phyloP scores from a whole-genome alignment of 352 stramenopile genomes.

The Phytophthora litchii region DNA sequence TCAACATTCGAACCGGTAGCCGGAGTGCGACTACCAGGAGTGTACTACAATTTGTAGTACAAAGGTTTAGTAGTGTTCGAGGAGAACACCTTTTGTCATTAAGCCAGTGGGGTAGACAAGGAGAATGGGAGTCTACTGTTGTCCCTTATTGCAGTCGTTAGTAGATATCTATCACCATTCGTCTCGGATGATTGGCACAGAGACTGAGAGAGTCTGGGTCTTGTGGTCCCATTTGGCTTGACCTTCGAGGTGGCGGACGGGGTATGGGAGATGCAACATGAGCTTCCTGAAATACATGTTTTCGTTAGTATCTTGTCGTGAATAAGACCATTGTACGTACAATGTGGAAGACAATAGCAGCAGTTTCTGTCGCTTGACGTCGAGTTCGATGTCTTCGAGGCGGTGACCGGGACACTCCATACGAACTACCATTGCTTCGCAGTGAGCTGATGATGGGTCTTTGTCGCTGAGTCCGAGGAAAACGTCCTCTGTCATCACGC shows the following conservation, averaged over 20 bases:
- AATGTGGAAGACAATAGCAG: constrained; percentile 65
- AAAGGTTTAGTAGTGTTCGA: no score
- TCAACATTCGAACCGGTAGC: no score
- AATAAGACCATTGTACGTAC: constrained; percentile 37
- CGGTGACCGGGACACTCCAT: constrained; percentile 68
- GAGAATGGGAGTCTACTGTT: no score
- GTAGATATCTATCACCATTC: no score
- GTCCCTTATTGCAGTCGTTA: no score
- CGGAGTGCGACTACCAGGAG: no score
- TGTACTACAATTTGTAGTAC: no score
- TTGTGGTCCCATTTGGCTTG: constrained; percentile 73
- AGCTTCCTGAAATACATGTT: constrained; percentile 55
- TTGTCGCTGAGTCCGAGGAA: constrained; percentile 85
- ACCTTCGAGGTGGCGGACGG: constrained; percentile 72
- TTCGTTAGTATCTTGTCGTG: no score
- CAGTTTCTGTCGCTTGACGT: constrained; percentile 83
- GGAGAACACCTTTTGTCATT: background rate
- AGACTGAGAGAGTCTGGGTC: constrained; percentile 57
- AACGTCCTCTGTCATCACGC: constrained; percentile 86
- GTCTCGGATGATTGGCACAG: constrained; percentile 75
- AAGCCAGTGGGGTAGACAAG: no score
- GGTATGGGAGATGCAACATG: constrained; percentile 71
- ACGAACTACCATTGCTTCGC: constrained; percentile 81
- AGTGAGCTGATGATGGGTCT: constrained; percentile 81
- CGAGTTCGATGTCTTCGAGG: constrained; percentile 78